Percentiles rank a stretch among this genome's conserved stretches.
Evolutionary conservation across 2,329 filamentous ascomycete species (phyloP).

Genomic region (Pyrenochaeta sp.): DNA sequence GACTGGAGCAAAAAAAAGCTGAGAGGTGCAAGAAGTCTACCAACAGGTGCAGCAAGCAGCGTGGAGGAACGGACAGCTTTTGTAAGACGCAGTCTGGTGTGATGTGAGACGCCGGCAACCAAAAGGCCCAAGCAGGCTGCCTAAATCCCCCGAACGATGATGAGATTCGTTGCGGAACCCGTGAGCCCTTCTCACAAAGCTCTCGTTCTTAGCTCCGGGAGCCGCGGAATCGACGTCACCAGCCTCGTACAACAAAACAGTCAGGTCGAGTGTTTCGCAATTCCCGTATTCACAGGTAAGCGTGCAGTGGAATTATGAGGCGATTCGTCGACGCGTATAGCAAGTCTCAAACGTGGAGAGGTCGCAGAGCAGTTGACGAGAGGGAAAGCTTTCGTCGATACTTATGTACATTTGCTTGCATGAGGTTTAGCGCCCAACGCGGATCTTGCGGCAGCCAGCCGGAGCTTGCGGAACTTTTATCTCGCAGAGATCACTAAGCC

Average conservation of each 20-base stretch:
- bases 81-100: not conserved
- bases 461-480: not conserved
- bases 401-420: not conserved
- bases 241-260: not conserved
- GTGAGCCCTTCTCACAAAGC: too few species aligned
- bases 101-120: not conserved
- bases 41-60: too few species aligned
- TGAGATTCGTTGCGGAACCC: not conserved
- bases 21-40: too few species aligned
- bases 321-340: too few species aligned
- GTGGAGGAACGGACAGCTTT: not conserved
- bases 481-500: not conserved
- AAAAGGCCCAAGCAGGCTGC: not conserved
- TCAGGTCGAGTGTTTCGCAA: too few species aligned
- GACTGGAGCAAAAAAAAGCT: too few species aligned
- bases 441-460: constrained; percentile 2
- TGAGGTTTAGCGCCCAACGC: not conserved
- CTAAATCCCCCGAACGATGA: not conserved
- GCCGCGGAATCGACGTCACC: not conserved
- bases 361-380: too few species aligned
- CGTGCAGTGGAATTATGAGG: too few species aligned
- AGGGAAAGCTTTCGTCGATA: not conserved
- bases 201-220: not conserved
- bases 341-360: too few species aligned
- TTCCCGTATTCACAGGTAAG: too few species aligned